phyloP scores from a whole-genome alignment of 352 stramenopile species.

The Phytophthora meadii region DNA sequence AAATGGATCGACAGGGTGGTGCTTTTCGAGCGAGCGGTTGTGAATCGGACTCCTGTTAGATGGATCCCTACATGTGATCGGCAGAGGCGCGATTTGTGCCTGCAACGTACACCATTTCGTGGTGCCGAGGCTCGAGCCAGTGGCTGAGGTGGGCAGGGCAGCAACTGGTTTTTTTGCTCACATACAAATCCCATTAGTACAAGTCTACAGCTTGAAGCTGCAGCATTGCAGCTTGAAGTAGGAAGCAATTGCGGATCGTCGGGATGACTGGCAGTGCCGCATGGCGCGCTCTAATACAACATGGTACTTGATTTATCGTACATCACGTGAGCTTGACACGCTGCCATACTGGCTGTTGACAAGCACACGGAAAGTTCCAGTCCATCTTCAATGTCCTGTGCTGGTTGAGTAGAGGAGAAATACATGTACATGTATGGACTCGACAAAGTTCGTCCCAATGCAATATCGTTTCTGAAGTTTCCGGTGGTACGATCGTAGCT shows the following conservation, averaged over 20 bases:
- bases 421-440: no score
- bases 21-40: background rate
- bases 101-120: background rate
- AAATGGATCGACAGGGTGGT: background rate
- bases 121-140: background rate
- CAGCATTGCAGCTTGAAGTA: background rate
- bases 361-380: background rate
- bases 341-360: background rate
- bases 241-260: background rate
- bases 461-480: background rate
- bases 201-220: background rate
- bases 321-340: background rate
- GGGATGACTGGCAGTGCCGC: background rate
- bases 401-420: no score
- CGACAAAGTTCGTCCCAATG: no score
- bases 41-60: background rate
- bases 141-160: background rate
- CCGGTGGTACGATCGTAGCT: background rate
- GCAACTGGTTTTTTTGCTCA: background rate
- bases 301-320: background rate
- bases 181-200: background rate
- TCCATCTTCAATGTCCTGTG: background rate
- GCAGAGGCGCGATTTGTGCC: background rate
- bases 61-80: background rate
- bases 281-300: background rate